Evolutionary conservation across 2,329 filamentous ascomycete genomes (phyloP).

Genomic region (Phaeophleospora eucalypticola): DNA sequence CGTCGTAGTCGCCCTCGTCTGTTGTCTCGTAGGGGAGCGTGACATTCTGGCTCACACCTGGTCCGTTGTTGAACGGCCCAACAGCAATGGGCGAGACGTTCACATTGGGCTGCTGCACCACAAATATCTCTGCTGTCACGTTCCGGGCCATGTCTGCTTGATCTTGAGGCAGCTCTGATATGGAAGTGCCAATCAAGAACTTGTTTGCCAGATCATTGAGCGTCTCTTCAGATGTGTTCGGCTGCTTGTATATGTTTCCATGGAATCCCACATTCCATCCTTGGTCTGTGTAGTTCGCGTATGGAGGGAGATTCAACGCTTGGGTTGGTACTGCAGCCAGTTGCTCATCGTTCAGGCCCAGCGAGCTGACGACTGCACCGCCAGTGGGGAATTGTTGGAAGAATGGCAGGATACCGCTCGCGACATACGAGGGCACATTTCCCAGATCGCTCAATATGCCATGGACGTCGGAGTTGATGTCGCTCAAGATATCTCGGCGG

Average conservation of each 20-base stretch:
- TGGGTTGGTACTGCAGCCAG: conserved; percentile 62
- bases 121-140: conserved; percentile 66
- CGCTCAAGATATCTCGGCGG: conserved; percentile 50
- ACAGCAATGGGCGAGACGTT: conserved; percentile 60
- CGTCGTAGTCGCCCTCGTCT: conserved; percentile 66
- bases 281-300: conserved; percentile 71
- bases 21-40: conserved; percentile 65
- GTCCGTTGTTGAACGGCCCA: conserved; percentile 52
- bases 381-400: conserved; percentile 62
- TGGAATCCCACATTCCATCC: conserved; percentile 75
- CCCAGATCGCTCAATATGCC: conserved; percentile 48
- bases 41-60: conserved; percentile 55
- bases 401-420: conserved; percentile 61
- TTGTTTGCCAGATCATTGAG: conserved; percentile 66
- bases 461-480: conserved; percentile 42
- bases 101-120: conserved; percentile 65
- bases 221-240: conserved; percentile 60
- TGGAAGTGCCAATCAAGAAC: conserved; percentile 63
- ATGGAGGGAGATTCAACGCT: conserved; percentile 63
- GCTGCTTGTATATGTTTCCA: conserved; percentile 78
- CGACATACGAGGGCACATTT: conserved; percentile 56
- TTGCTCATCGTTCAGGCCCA: conserved; percentile 57
- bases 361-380: conserved; percentile 55
- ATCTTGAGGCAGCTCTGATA: conserved; percentile 55
- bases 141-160: conserved; percentile 68